These are phyloP conservation scores for Chaetothyriales sp. DNA, from an alignment of 2,329 filamentous ascomycete genomes.

Conservation along the genomic window DNA sequence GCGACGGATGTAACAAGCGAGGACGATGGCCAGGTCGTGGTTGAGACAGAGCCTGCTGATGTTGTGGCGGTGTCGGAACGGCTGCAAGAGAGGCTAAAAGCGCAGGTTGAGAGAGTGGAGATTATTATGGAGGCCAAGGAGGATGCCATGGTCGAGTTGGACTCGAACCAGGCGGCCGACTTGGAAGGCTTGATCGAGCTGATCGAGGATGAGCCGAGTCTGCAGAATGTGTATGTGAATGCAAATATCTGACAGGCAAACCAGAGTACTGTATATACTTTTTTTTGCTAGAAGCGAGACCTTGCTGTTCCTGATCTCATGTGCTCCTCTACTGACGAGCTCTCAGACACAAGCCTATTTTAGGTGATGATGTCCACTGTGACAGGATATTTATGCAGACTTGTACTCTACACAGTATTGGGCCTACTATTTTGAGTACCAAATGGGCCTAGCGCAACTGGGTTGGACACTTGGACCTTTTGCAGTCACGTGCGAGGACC, in stretches of 20 bases:
- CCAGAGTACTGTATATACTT: too few species aligned
- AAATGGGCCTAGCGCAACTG: too few species aligned
- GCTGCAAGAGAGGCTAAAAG: slow-evolving; percentile 45
- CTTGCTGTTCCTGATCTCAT: too few species aligned
- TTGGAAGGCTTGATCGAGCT: slow-evolving; percentile 43
- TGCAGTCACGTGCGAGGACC: too few species aligned
- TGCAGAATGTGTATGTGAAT: slow-evolving; percentile 71
- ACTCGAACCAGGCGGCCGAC: slow-evolving; percentile 37
- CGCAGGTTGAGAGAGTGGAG: slow-evolving; percentile 58
- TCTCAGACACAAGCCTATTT: too few species aligned
- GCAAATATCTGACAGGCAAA: slow-evolving; percentile 11
- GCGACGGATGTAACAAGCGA: slow-evolving; percentile 43
- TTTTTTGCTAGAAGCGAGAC: too few species aligned
- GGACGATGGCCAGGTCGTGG: slow-evolving; percentile 50
- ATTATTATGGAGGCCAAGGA: slow-evolving; percentile 76
- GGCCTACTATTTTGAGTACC: too few species aligned
- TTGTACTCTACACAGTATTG: too few species aligned
- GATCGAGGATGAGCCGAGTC: slow-evolving; percentile 50
- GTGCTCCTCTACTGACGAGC: too few species aligned
- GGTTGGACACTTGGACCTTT: too few species aligned
- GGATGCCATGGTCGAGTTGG: slow-evolving; percentile 56
- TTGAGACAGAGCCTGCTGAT: slow-evolving; percentile 53
- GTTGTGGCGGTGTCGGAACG: slow-evolving; percentile 49
- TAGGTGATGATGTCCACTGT: too few species aligned
- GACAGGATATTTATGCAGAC: too few species aligned